Conservation (phyloP, 495 filamentous ascomycete genomes). For the Chaetomium cochliodes region DNA sequence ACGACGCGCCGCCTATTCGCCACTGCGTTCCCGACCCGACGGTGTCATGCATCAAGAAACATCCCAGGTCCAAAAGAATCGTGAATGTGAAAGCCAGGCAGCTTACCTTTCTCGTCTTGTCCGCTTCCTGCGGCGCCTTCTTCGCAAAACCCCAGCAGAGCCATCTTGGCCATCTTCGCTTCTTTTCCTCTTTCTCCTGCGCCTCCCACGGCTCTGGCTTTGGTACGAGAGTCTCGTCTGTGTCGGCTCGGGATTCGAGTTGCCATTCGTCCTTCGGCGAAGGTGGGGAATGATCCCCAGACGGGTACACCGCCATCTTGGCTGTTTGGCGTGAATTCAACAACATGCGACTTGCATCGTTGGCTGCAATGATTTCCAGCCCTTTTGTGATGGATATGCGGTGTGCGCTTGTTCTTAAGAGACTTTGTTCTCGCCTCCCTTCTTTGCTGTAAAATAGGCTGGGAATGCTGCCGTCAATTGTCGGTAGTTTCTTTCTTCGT, state of each 20-base stretch:
- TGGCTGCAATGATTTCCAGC: background rate
- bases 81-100: background rate
- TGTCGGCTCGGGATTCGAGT: background rate
- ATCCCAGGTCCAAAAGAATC: background rate
- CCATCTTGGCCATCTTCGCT: conserved; percentile 4
- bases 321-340: background rate
- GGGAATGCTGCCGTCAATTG: background rate
- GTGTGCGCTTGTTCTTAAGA: background rate
- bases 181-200: background rate
- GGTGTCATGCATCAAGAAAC: background rate
- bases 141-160: background rate
- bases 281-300: background rate
- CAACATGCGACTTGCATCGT: background rate
- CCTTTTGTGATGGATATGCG: background rate
- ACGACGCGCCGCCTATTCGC: background rate
- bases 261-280: conserved; percentile 1
- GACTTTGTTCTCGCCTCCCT: background rate
- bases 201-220: too few relatives aligned
- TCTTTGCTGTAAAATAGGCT: background rate
- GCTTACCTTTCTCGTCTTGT: conserved; percentile 8
- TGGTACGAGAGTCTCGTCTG: background rate
- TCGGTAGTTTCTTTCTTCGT: background rate
- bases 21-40: background rate
- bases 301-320: conserved; percentile 22
- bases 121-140: background rate